These are phyloP conservation scores for Curvularia verruculosa DNA, from an alignment of 2,329 filamentous ascomycete genomes.

Conservation along the genomic window DNA sequence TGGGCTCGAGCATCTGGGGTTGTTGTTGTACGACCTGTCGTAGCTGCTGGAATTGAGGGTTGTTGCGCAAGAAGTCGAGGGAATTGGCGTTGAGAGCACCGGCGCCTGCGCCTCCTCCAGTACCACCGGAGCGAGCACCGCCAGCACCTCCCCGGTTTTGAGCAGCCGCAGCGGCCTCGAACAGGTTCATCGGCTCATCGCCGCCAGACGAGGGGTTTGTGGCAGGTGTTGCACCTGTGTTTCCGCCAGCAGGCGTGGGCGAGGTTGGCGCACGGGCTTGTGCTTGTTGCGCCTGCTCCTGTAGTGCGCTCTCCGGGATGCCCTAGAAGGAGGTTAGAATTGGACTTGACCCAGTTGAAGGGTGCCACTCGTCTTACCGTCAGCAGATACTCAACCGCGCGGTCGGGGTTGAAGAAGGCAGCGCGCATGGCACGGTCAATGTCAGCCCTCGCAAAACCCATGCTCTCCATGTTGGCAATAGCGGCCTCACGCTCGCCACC, in stretches of 20 bases:
- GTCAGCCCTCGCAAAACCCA: constrained; percentile 89
- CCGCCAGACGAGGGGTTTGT: constrained; percentile 58
- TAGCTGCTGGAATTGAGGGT: constrained; percentile 96
- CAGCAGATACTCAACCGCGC: constrained; percentile 93
- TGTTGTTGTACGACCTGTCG: constrained; percentile 97
- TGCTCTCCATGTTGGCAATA: constrained; percentile 91
- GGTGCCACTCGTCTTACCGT: constrained; percentile 63
- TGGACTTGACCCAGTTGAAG: constrained; percentile 1
- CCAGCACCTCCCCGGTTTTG: constrained; percentile 54
- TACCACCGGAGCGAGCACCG: constrained; percentile 54
- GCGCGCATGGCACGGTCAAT: constrained; percentile 95
- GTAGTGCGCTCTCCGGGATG: constrained; percentile 83
- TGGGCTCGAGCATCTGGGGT: constrained; percentile 97
- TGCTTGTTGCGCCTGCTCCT: constrained; percentile 61
- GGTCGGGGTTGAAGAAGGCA: constrained; percentile 95
- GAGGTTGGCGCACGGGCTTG: constrained; percentile 51
- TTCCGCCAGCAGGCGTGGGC: constrained; percentile 47
- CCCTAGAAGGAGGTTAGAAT: constrained; percentile 63
- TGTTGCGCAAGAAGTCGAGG: constrained; percentile 91
- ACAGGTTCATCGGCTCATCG: constrained; percentile 81
- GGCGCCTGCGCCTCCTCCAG: constrained; percentile 58
- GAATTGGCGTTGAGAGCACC: constrained; percentile 68
- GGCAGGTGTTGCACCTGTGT: constrained; percentile 33
- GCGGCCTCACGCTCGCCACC: constrained; percentile 81
- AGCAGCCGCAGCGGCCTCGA: constrained; percentile 83